Conservation (phyloP, 345 rosid genomes). For the Chamaenerion angustifolium region DNA sequence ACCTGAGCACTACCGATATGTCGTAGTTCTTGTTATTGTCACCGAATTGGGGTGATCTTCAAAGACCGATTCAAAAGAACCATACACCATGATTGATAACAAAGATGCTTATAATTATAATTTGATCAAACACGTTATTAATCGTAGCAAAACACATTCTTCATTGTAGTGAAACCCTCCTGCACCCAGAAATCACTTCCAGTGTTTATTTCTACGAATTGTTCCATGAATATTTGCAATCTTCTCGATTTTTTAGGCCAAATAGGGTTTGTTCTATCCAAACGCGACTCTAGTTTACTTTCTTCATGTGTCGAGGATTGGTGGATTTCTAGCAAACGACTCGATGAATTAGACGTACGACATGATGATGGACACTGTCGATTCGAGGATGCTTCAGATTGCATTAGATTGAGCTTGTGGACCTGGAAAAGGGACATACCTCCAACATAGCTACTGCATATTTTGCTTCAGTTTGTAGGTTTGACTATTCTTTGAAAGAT, state of each 20-base stretch:
- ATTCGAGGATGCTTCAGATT: slow-evolving; percentile 60
- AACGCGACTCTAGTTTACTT: slow-evolving; percentile 72
- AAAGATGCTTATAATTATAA: slow-evolving; percentile 84
- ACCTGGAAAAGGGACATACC: slow-evolving; percentile 69
- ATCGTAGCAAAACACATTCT: no score
- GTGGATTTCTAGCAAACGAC: slow-evolving; percentile 76
- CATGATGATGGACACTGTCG: slow-evolving; percentile 55
- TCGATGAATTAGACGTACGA: slow-evolving; percentile 82
- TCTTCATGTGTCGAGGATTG: slow-evolving; percentile 85
- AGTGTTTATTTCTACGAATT: slow-evolving; percentile 70
- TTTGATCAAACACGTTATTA: slow-evolving; percentile 80
- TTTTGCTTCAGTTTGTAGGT: no score
- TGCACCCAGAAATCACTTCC: slow-evolving; percentile 72
- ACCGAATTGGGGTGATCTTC: slow-evolving; percentile 92
- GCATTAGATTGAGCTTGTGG: slow-evolving; percentile 99
- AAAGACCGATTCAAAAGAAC: slow-evolving; percentile 67
- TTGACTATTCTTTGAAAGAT: no score
- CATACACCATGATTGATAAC: slow-evolving; percentile 65
- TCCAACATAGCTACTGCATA: no score
- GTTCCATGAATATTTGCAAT: slow-evolving; percentile 72
- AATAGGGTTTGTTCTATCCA: slow-evolving; percentile 79
- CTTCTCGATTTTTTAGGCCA: slow-evolving; percentile 63
- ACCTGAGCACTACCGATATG: slow-evolving; percentile 63
- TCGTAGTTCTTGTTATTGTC: slow-evolving; percentile 67
- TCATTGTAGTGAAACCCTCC: slow-evolving; percentile 61